Base-by-base conservation (phyloP, 306 rosid genomes). In the Carpinus viminea region DNA sequence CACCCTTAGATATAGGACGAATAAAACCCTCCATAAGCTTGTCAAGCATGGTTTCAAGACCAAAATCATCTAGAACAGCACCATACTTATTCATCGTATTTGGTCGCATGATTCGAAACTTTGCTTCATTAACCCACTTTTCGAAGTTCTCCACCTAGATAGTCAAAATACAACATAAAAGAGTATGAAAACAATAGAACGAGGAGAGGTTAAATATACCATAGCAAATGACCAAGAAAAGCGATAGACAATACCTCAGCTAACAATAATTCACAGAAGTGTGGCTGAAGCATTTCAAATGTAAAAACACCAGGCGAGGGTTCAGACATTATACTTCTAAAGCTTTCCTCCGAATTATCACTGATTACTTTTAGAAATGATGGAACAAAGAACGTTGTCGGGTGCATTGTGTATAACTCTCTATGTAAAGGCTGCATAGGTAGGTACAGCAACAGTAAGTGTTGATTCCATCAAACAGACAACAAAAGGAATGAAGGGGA, bases 61-160 rank as follows among this genome's bases (percentile, higher is more conserved):
- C 99, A 90, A 95, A 95, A 73, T 95, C 99, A 85, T 95, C 99
- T 57, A 95, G 97, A 73, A 95, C 99, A 31, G 91, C 97, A 60
- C 99, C 99, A 75, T 80, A 89, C 74, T 81, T 90, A 79, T 95
- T 95, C 99, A 95, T 90, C 60, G 93, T 91, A 78, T 95, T 95
- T 73, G 99, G 98, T 66, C 99, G 94, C 99, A 93, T 95, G 85
- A 92, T 93, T 82, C 87, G 90, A 53, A 86, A 84, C 68, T 90
- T 93, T 21, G 94, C 74, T 74, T 91, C 96, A 57, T 85, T 80
- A 79, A 89, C 99, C 97, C 98, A 95, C 80, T 86, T 88, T 79
- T 93, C 94, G 80, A 95, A 90, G 80, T 88, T 88, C 78, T 95
- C 97, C 80, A 95, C 89, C 99, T 95, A 82, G 68, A 77, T 59